Evolutionary conservation across 768 basidiomycete genomes (phyloP).

Genomic region (Lentinula raphanica): DNA sequence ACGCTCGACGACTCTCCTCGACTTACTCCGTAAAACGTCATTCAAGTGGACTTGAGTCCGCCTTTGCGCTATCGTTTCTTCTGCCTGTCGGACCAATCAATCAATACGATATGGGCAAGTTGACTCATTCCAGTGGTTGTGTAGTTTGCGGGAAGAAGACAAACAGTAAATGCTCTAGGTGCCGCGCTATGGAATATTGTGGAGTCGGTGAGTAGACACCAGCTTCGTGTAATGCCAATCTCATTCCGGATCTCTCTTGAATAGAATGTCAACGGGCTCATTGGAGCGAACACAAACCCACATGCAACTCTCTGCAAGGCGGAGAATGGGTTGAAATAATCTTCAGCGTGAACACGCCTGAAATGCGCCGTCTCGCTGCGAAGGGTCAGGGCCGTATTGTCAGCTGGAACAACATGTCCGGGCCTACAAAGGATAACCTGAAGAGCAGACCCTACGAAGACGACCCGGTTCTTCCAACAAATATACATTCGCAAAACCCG

Average conservation of each 20-base stretch:
- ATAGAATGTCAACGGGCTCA: slow-evolving; percentile 23
- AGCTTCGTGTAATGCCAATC: too few relatives aligned
- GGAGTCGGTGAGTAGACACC: slow-evolving; percentile 2
- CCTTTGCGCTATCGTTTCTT: slow-evolving; percentile 8
- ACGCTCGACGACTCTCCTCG: slow-evolving; percentile 4
- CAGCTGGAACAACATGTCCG: not conserved
- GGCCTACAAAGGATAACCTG: not conserved
- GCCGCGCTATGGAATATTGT: slow-evolving; percentile 10
- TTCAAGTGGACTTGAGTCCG: not conserved
- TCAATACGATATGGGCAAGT: slow-evolving; percentile 6
- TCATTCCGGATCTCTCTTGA: not conserved
- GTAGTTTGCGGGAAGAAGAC: slow-evolving; percentile 8
- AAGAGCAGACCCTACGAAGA: not conserved
- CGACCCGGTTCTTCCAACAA: slow-evolving; percentile 10
- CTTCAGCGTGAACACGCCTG: not conserved
- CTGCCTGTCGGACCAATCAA: slow-evolving; percentile 6
- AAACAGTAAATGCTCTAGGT: slow-evolving; percentile 10
- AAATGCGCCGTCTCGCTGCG: not conserved
- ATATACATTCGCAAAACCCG: slow-evolving; percentile 18
- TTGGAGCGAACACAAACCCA: slow-evolving; percentile 24
- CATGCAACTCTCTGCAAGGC: slow-evolving; percentile 20
- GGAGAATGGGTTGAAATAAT: slow-evolving; percentile 3
- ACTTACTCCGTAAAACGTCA: slow-evolving; percentile 1
- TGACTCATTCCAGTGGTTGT: slow-evolving; percentile 9
- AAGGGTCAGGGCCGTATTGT: not conserved